Evolutionary conservation across 2,329 filamentous ascomycete species (phyloP).

Genomic region (Aspergillus phoenicis): DNA sequence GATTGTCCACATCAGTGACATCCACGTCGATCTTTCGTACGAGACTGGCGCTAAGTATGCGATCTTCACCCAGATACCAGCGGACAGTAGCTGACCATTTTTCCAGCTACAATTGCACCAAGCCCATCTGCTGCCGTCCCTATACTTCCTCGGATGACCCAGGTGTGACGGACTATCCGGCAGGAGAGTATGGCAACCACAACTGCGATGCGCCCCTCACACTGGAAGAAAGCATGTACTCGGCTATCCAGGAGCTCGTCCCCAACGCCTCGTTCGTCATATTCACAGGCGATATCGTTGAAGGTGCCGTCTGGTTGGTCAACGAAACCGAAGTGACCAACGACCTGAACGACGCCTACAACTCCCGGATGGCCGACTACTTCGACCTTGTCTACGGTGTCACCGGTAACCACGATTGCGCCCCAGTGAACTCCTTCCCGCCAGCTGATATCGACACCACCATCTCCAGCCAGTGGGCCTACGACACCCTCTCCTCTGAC

Average conservation of each 20-base stretch:
- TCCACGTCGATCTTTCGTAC: constrained; percentile 60
- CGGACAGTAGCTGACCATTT: not conserved
- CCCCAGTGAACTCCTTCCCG: constrained; percentile 55
- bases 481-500: constrained; percentile 50
- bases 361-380: constrained; percentile 45
- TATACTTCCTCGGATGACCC: constrained; percentile 50
- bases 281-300: constrained; percentile 62
- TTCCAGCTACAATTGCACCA: constrained; percentile 50
- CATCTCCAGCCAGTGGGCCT: constrained; percentile 54
- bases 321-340: constrained; percentile 37
- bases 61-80: not conserved
- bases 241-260: constrained; percentile 46
- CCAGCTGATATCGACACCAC: constrained; percentile 44
- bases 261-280: constrained; percentile 53
- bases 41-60: constrained; percentile 52
- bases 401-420: constrained; percentile 59
- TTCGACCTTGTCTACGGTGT: constrained; percentile 54
- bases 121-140: constrained; percentile 60
- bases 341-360: constrained; percentile 51
- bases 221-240: constrained; percentile 58
- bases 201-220: constrained; percentile 55
- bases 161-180: constrained; percentile 49
- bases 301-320: constrained; percentile 49
- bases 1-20: constrained; percentile 61
- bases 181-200: constrained; percentile 56